Percentiles rank a stretch among this genome's conserved stretches.
Conservation (phyloP, 1,284 basidiomycete species). For the Puccinia horiana region DNA sequence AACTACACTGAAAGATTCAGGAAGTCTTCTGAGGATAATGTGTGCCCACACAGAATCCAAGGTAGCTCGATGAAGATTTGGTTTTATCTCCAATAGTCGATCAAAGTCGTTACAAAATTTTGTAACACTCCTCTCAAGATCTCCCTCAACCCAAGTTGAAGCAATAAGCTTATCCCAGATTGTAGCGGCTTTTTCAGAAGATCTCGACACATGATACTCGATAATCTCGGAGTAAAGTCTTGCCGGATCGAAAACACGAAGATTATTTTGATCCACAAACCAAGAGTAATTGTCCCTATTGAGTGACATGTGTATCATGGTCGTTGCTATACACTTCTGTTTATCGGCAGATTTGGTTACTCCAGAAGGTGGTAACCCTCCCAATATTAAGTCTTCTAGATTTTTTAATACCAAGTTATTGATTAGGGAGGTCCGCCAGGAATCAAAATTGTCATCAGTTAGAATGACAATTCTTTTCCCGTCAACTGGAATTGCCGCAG, state of each 20-base stretch:
- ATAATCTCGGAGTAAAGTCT: neutral
- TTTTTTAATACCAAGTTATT: neutral
- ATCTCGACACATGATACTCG: neutral
- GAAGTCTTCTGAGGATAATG: neutral
- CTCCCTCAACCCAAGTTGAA: no score
- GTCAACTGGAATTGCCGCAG: neutral
- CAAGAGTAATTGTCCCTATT: neutral
- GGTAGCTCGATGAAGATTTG: neutral
- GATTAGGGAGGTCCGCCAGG: neutral
- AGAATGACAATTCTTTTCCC: neutral
- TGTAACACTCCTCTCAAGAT: no score
- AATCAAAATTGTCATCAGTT: conserved; percentile 9
- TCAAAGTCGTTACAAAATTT: no score
- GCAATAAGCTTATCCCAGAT: no score
- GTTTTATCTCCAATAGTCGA: neutral
- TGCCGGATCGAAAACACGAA: neutral
- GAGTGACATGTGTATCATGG: neutral
- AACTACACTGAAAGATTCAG: neutral
- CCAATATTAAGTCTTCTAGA: neutral
- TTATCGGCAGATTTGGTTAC: neutral
- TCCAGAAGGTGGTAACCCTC: neutral
- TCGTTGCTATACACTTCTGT: neutral
- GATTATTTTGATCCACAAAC: neutral
- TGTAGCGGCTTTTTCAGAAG: neutral
- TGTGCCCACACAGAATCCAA: neutral